Conservation (phyloP, 2,329 filamentous ascomycete genomes). For the Scortechinia acanthostroma region DNA sequence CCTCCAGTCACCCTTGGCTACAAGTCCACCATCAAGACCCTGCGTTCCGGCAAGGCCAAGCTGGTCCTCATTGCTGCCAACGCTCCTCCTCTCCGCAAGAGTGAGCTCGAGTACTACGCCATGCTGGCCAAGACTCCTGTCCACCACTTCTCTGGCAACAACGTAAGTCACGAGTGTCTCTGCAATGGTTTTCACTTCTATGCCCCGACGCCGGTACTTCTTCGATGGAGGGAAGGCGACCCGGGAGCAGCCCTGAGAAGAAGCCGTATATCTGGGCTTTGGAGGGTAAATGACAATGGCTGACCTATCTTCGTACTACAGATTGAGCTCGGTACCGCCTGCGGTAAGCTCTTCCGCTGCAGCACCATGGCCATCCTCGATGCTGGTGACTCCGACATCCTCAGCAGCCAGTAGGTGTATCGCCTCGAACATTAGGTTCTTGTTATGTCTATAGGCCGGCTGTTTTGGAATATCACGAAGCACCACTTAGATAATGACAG, state of each 20-base stretch:
- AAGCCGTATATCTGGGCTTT: constrained; percentile 74
- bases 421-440: no score
- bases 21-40: constrained; percentile 65
- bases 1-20: constrained; percentile 42
- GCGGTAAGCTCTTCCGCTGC: constrained; percentile 98
- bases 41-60: constrained; percentile 67
- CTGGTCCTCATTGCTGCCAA: constrained; percentile 52
- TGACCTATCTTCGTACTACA: constrained; percentile 46
- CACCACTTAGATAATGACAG: background rate
- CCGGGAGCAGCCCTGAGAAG: constrained; percentile 75
- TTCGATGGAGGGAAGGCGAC: no score
- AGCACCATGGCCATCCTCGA: constrained; percentile 95
- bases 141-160: constrained; percentile 68
- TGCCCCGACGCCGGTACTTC: no score
- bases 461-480: background rate
- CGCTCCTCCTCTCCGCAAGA: constrained; percentile 30
- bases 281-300: constrained; percentile 66
- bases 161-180: no score
- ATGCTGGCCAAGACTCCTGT: constrained; percentile 61
- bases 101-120: constrained; percentile 60
- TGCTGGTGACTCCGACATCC: constrained; percentile 96
- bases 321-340: constrained; percentile 97
- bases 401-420: constrained; percentile 68
- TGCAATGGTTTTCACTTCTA: no score
- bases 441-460: no score